Percentiles rank a stretch among this genome's conserved stretches.
Conservation (phyloP, 306 rosid genomes). For the Vigna nakashimae region DNA sequence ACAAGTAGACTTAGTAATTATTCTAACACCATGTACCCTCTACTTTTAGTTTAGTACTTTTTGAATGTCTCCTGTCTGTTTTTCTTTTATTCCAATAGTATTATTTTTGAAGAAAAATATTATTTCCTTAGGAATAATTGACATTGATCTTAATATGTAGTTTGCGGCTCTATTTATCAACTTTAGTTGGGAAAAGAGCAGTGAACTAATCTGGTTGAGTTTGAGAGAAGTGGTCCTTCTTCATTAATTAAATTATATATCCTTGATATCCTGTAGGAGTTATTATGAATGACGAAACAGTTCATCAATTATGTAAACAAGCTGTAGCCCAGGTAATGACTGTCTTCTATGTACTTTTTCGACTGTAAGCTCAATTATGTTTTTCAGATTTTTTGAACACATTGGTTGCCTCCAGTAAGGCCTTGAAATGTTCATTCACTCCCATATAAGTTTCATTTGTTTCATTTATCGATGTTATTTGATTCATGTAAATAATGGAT, state of each 20-base stretch:
- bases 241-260: constrained; percentile 36
- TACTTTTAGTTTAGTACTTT: constrained; percentile 10
- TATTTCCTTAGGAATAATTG: neutral
- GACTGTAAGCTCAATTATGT: constrained; percentile 8
- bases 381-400: neutral
- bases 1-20: too few species aligned
- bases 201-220: constrained; percentile 17
- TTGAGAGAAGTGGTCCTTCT: constrained; percentile 29
- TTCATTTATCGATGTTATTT: constrained; percentile 9
- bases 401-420: neutral
- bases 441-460: neutral
- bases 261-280: constrained; percentile 72
- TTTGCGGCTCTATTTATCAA: constrained; percentile 30
- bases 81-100: neutral
- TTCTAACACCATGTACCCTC: neutral
- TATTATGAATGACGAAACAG: constrained; percentile 95
- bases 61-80: constrained; percentile 5
- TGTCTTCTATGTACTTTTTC: constrained; percentile 22
- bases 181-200: constrained; percentile 18
- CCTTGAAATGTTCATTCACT: constrained; percentile 2
- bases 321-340: constrained; percentile 94
- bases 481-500: constrained; percentile 5
- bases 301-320: constrained; percentile 91
- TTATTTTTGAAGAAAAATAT: neutral
- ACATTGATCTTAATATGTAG: constrained; percentile 7